Conservation (phyloP, 75 land plant species). For the Pinus tabuliformis region DNA sequence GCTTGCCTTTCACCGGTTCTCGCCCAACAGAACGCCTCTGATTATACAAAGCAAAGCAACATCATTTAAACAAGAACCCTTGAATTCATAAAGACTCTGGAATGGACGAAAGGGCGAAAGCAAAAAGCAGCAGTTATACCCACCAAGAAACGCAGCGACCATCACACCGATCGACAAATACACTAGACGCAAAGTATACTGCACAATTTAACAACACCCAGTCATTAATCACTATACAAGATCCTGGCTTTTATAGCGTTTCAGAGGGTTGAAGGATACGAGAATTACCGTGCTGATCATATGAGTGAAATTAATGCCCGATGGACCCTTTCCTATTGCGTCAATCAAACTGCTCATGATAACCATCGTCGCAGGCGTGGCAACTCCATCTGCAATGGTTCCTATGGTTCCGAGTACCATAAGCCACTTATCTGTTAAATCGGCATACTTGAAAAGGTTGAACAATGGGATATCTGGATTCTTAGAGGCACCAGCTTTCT, state of each 20-base stretch:
- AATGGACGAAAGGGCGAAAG: neutral
- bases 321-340: conserved; percentile 37
- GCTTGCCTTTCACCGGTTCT: conserved; percentile 56
- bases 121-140: neutral
- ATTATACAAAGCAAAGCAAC: neutral
- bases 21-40: conserved; percentile 50
- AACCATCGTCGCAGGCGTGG: conserved; percentile 29
- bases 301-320: no score
- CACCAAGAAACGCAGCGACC: conserved; percentile 22
- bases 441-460: conserved; percentile 57
- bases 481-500: neutral
- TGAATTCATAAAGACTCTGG: neutral
- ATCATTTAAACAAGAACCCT: neutral
- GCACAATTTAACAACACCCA: conserved; percentile 5
- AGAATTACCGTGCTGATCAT: no score
- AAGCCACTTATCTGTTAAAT: conserved; percentile 34
- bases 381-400: conserved; percentile 57
- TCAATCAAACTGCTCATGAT: conserved; percentile 32
- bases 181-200: conserved; percentile 23
- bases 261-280: neutral
- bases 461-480: neutral
- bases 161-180: conserved; percentile 27
- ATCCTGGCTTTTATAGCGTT: neutral
- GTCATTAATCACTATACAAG: neutral
- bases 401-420: conserved; percentile 68